These are phyloP conservation scores for Rhexocercosporidium sp. DNA, from an alignment of 2,329 filamentous ascomycete genomes.

Conservation along the genomic window DNA sequence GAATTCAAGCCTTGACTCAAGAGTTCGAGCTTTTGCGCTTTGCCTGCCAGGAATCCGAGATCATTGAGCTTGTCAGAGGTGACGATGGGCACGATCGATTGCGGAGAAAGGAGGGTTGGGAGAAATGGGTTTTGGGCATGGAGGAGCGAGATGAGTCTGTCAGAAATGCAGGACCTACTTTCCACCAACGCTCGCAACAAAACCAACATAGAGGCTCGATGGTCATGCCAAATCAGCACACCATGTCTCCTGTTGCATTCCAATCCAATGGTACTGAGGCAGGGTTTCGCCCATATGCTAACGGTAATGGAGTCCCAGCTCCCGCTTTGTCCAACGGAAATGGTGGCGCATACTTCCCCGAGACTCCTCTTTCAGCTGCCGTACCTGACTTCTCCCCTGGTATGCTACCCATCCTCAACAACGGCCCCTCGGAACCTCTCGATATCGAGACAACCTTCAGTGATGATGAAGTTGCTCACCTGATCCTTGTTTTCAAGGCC, in stretches of 20 bases:
- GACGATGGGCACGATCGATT: constrained; percentile 81
- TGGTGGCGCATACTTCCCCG: constrained; percentile 46
- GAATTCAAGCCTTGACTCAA: constrained; percentile 74
- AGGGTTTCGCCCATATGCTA: constrained; percentile 33
- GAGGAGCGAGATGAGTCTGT: constrained; percentile 75
- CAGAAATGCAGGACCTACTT: constrained; percentile 72
- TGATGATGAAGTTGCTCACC: constrained; percentile 55
- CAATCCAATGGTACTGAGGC: constrained; percentile 41
- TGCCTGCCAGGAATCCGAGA: constrained; percentile 73
- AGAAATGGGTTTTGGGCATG: constrained; percentile 76
- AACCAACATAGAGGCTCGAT: constrained; percentile 35
- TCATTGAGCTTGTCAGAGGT: constrained; percentile 75
- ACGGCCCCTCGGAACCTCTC: constrained; percentile 34
- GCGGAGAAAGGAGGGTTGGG: constrained; percentile 76
- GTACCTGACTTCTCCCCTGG: constrained; percentile 61
- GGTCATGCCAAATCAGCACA: constrained; percentile 36
- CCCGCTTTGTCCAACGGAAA: constrained; percentile 44
- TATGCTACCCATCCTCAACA: constrained; percentile 18
- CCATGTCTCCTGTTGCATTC: constrained; percentile 39
- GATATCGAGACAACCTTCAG: constrained; percentile 51
- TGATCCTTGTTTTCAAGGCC: constrained; percentile 56
- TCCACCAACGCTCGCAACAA: constrained; percentile 34
- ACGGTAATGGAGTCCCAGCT: constrained; percentile 26
- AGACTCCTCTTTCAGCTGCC: constrained; percentile 63
- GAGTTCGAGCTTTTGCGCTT: constrained; percentile 76